Evolutionary conservation across 805 yeast genomes (phyloP).

Genomic region (Metschnikowia gruessii): DNA sequence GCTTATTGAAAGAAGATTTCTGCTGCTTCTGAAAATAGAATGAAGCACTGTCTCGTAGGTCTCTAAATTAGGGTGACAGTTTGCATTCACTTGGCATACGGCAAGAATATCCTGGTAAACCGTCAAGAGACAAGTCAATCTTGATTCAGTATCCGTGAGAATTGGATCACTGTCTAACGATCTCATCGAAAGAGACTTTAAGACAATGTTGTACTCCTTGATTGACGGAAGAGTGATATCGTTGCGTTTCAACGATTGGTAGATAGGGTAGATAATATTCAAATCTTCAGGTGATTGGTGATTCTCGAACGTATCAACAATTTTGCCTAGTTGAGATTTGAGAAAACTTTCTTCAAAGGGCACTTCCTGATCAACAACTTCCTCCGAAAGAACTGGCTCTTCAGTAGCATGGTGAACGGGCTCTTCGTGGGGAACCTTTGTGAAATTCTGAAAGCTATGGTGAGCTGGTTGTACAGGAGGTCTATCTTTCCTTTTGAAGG

Average conservation of each 20-base stretch:
- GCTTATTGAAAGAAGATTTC: slow-evolving; percentile 32
- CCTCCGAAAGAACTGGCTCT: too few relatives aligned
- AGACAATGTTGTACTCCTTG: slow-evolving; percentile 51
- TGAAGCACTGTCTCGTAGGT: slow-evolving; percentile 52
- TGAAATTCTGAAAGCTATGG: background rate
- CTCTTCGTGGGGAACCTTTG: background rate
- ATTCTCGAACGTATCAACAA: slow-evolving; percentile 19
- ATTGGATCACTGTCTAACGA: slow-evolving; percentile 34
- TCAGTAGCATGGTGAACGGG: background rate
- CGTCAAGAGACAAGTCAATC: slow-evolving; percentile 58
- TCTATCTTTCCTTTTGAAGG: slow-evolving; percentile 1
- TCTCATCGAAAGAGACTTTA: slow-evolving; percentile 53
- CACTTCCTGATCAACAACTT: background rate
- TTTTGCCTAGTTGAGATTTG: slow-evolving; percentile 22
- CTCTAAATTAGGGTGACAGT: slow-evolving; percentile 50
- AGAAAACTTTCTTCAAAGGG: slow-evolving; percentile 23
- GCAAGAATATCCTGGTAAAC: slow-evolving; percentile 64
- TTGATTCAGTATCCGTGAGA: slow-evolving; percentile 49
- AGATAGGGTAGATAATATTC: slow-evolving; percentile 38
- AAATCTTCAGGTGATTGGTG: slow-evolving; percentile 23
- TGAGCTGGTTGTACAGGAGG: background rate
- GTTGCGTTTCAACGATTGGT: slow-evolving; percentile 41
- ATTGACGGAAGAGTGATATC: slow-evolving; percentile 46
- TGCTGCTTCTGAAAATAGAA: slow-evolving; percentile 50
- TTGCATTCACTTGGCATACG: slow-evolving; percentile 8